These are phyloP conservation scores for Phaeosphaeriaceae sp. DNA, from an alignment of 2,329 filamentous ascomycete genomes.

Conservation along the genomic window DNA sequence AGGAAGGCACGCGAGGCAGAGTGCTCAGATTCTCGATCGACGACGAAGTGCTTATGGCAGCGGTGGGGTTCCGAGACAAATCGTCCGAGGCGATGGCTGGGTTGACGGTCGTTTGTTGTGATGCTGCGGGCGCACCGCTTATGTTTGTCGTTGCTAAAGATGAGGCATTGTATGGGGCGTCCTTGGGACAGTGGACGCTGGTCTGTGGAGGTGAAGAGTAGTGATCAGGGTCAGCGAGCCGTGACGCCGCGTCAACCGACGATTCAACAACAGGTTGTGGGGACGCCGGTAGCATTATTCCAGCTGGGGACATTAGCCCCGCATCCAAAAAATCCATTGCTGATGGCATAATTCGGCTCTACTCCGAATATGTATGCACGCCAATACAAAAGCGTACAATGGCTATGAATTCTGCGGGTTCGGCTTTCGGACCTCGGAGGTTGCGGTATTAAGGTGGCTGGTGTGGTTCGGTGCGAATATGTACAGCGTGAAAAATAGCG, in stretches of 20 bases:
- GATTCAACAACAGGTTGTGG: slow-evolving; percentile 46
- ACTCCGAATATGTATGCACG: slow-evolving; percentile 4
- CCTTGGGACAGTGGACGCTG: slow-evolving; percentile 30
- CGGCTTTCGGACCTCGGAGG: slow-evolving; percentile 12
- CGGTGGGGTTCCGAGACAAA: slow-evolving; percentile 24
- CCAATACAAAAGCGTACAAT: slow-evolving; percentile 19
- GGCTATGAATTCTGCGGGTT: slow-evolving; percentile 8
- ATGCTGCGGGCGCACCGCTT: slow-evolving; percentile 37
- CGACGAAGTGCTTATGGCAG: slow-evolving; percentile 38
- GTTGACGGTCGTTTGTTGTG: slow-evolving; percentile 19
- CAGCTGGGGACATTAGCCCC: slow-evolving; percentile 45
- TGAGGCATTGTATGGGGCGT: slow-evolving; percentile 35
- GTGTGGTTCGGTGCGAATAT: slow-evolving; percentile 19
- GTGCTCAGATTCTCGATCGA: slow-evolving; percentile 46
- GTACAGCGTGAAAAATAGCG: slow-evolving; percentile 31
- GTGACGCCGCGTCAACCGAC: slow-evolving; percentile 37
- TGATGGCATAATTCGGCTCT: slow-evolving; percentile 19
- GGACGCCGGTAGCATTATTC: slow-evolving; percentile 44
- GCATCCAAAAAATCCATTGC: slow-evolving; percentile 37
- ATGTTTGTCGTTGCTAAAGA: slow-evolving; percentile 35
- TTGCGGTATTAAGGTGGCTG: slow-evolving; percentile 9
- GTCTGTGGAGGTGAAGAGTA: slow-evolving; percentile 33
- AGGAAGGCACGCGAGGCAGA: slow-evolving; percentile 43
- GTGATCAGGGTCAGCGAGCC: slow-evolving; percentile 30
- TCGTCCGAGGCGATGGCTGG: slow-evolving; percentile 38